A percentile compares a stretch with the other conserved stretches of the same genome.
Conservation (phyloP, 805 yeast genomes). For the Isabelozyma pseudorhagii region DNA sequence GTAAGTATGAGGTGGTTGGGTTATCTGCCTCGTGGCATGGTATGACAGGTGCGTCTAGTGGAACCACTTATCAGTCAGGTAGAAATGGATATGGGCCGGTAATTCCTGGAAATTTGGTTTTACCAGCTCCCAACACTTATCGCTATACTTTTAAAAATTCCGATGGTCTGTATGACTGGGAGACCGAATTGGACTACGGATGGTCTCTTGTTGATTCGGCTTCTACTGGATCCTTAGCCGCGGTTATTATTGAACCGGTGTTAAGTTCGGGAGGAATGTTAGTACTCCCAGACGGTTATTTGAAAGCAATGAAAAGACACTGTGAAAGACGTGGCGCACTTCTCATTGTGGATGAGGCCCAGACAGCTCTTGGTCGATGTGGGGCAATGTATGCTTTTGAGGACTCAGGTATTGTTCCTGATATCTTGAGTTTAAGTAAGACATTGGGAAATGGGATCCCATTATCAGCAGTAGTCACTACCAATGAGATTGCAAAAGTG, state of each 20-base stretch:
- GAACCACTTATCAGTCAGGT: neutral
- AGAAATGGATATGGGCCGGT: neutral
- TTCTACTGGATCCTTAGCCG: neutral
- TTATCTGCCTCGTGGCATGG: neutral
- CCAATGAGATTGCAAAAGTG: slow-evolving; percentile 27
- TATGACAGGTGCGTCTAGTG: neutral
- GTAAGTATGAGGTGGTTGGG: neutral
- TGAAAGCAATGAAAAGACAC: neutral
- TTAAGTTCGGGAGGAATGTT: neutral
- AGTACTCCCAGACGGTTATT: neutral
- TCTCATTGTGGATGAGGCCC: neutral
- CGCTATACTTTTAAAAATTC: neutral
- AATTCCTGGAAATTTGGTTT: neutral
- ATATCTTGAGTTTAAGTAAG: neutral
- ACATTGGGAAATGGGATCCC: slow-evolving; percentile 44
- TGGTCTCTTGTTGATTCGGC: neutral
- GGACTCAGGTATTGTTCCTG: neutral
- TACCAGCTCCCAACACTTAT: neutral
- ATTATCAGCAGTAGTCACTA: slow-evolving; percentile 42
- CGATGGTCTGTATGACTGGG: neutral
- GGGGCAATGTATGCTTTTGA: neutral
- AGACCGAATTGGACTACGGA: neutral
- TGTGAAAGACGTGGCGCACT: neutral
- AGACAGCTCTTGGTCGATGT: neutral
- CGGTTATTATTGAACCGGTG: neutral